Evolutionary conservation across 306 rosid species (phyloP).

Genomic region (Fagus crenata): DNA sequence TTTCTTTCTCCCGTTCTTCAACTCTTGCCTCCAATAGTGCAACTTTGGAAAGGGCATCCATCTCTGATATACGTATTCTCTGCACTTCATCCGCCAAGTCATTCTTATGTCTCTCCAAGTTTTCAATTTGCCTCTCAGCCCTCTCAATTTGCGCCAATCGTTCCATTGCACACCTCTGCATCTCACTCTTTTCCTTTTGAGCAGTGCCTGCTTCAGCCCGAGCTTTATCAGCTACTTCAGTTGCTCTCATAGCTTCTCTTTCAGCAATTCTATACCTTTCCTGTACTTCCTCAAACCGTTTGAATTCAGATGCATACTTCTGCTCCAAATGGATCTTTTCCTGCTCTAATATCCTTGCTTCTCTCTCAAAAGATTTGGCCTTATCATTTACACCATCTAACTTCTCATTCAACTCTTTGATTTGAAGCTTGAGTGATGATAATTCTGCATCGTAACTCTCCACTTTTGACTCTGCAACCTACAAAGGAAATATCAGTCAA

Average conservation of each 20-base stretch:
- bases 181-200: conserved; percentile 74
- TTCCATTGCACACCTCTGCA: conserved; percentile 89
- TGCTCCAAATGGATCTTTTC: conserved; percentile 77
- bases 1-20: conserved; percentile 79
- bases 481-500: conserved; percentile 33
- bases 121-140: conserved; percentile 73
- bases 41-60: conserved; percentile 56
- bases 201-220: conserved; percentile 60
- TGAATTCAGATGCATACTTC: conserved; percentile 68
- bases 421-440: conserved; percentile 58
- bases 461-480: conserved; percentile 85
- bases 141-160: conserved; percentile 76
- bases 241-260: conserved; percentile 69
- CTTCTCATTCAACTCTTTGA: conserved; percentile 58
- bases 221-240: conserved; percentile 75
- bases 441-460: conserved; percentile 70
- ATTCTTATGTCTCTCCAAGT: conserved; percentile 60
- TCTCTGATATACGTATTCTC: conserved; percentile 56
- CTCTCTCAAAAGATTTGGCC: conserved; percentile 80
- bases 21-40: conserved; percentile 64
- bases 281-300: conserved; percentile 72
- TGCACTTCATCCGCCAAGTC: conserved; percentile 52
- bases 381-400: conserved; percentile 57
- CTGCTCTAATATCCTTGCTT: conserved; percentile 60
- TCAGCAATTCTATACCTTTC: conserved; percentile 79